These are phyloP conservation scores for Moricandia arvensis DNA, from an alignment of 345 rosid species.

Conservation along the genomic window DNA sequence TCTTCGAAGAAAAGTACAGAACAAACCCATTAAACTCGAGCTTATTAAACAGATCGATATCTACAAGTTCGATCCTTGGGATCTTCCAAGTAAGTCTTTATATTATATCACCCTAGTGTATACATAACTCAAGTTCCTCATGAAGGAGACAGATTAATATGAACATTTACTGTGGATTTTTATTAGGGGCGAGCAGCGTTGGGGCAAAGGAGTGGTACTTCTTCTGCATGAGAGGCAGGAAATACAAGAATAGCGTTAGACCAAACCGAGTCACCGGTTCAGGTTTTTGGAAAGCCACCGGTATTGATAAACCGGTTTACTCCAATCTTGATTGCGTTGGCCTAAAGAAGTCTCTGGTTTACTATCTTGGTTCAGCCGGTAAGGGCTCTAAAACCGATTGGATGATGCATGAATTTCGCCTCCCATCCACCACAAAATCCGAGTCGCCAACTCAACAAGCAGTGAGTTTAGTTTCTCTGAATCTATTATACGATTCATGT, in stretches of 20 bases:
- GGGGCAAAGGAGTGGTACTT: conserved; percentile 74
- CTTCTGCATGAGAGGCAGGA: conserved; percentile 78
- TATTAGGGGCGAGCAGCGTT: conserved; percentile 47
- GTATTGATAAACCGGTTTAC: conserved; percentile 70
- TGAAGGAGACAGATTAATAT: neutral
- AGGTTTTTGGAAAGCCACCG: conserved; percentile 91
- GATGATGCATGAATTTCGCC: conserved; percentile 94
- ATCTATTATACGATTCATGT: neutral
- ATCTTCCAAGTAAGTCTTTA: conserved; percentile 49
- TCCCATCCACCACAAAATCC: conserved; percentile 42
- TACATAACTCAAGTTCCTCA: neutral
- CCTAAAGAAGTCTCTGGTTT: conserved; percentile 80
- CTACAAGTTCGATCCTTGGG: conserved; percentile 59
- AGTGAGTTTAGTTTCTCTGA: conserved; percentile 43
- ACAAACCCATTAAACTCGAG: conserved; percentile 42
- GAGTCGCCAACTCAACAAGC: conserved; percentile 50
- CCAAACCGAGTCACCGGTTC: conserved; percentile 83
- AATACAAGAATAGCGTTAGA: conserved; percentile 75
- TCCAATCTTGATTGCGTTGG: conserved; percentile 58
- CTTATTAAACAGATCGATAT: conserved; percentile 50
- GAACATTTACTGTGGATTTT: neutral
- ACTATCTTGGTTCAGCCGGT: conserved; percentile 73
- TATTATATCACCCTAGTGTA: neutral
- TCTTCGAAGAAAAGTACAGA: conserved; percentile 54
- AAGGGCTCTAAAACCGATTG: conserved; percentile 89